Evolutionary conservation across 1,139 yeast species (phyloP).

Genomic region (Williopsis jadinii): DNA sequence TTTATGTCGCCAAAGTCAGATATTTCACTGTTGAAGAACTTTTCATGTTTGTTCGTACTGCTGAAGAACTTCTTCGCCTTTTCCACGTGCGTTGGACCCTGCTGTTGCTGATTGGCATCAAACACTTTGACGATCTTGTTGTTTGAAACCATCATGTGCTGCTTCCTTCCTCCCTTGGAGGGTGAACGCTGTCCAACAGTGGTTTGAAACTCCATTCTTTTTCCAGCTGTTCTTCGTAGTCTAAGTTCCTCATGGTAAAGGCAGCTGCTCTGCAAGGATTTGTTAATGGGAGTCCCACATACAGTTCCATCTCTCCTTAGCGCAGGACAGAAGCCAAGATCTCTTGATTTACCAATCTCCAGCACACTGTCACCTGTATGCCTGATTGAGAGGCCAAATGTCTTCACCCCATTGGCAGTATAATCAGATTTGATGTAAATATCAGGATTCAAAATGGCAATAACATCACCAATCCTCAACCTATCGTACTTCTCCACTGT

Average conservation of each 20-base stretch:
- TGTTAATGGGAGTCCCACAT: constrained; percentile 59
- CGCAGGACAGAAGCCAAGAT: constrained; percentile 62
- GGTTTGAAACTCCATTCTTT: constrained; percentile 72
- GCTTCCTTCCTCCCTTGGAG: constrained; percentile 28
- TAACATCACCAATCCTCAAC: constrained; percentile 62
- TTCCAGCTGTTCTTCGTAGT: constrained; percentile 44
- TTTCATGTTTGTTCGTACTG: constrained; percentile 34
- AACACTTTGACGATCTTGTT: constrained; percentile 24
- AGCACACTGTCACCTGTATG: constrained; percentile 46
- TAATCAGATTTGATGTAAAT: constrained; percentile 27
- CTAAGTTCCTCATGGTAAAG: constrained; percentile 63
- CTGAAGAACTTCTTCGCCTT: constrained; percentile 29
- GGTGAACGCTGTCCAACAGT: constrained; percentile 41
- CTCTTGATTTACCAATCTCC: constrained; percentile 67
- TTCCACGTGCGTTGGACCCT: constrained; percentile 20
- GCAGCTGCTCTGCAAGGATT: constrained; percentile 48
- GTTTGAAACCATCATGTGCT: constrained; percentile 25
- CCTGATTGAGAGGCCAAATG: constrained; percentile 57
- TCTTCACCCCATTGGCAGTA: constrained; percentile 23
- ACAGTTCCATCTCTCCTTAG: constrained; percentile 35
- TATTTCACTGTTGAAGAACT: constrained; percentile 41
- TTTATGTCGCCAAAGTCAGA: constrained; percentile 40
- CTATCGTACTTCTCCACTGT: constrained; percentile 71
- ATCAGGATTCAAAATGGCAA: constrained; percentile 71
- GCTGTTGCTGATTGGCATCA: constrained; percentile 20